Conservation (phyloP, 192 early-diverging fungal genomes). For the Dissophora ornata region DNA sequence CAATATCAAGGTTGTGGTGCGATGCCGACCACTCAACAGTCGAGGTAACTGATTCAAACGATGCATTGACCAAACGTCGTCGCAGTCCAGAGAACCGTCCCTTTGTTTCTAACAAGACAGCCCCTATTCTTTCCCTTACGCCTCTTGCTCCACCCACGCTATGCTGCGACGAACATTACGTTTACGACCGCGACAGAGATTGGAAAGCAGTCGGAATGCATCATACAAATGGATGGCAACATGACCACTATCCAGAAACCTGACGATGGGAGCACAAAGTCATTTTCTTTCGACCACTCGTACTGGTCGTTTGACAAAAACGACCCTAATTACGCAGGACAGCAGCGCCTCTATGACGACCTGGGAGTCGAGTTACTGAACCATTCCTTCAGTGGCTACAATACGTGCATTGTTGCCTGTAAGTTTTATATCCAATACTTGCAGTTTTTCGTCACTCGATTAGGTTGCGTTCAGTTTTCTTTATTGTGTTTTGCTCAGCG, state of each 20-base stretch:
- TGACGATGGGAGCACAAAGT: slow-evolving; percentile 60
- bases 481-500: not conserved
- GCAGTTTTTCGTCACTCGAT: slow-evolving; percentile 7
- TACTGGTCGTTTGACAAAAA: slow-evolving; percentile 84
- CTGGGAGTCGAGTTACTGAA: slow-evolving; percentile 82
- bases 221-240: slow-evolving; percentile 79
- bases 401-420: slow-evolving; percentile 95
- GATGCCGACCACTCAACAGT: slow-evolving; percentile 81
- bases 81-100: not conserved
- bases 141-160: not conserved
- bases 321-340: slow-evolving; percentile 74
- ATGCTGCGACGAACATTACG: not conserved
- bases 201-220: slow-evolving; percentile 68
- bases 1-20: slow-evolving; percentile 80
- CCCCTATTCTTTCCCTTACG: not conserved
- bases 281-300: slow-evolving; percentile 90
- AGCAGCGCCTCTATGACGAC: slow-evolving; percentile 79
- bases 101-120: not conserved
- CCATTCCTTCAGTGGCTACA: slow-evolving; percentile 91
- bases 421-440: slow-evolving; percentile 49
- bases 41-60: slow-evolving; percentile 62
- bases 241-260: slow-evolving; percentile 75
- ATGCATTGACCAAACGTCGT: slow-evolving; percentile 10
- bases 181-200: slow-evolving; percentile 55
- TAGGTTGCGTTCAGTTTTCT: not conserved